Base-by-base conservation (phyloP, 2,329 filamentous ascomycete genomes). In the Teratosphaeria destructans region DNA sequence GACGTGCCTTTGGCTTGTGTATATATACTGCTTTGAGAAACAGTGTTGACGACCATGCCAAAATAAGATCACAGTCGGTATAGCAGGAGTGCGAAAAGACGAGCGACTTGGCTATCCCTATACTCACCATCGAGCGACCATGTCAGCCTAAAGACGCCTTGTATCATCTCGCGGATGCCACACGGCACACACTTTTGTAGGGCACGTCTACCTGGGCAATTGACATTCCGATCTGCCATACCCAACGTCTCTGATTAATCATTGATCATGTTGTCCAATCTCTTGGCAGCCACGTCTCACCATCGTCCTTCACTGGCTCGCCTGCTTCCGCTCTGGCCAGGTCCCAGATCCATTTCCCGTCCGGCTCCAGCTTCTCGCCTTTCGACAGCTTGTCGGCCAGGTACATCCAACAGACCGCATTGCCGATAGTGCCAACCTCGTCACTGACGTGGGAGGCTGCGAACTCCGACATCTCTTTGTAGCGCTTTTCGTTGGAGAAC, bases 351-450 rank as follows among this genome's bases (percentile, higher is more conserved):
- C 87, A 91, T 57, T 74, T 77, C 62, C 81, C 83, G 54, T 85
- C 75, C 1, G 86, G 86, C 60, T 78, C 75, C 26, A 89, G 65
- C 57, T 75, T 72, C 65, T 82, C 77, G 1, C 81, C 82, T 65
- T 85, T 82, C 26, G 80, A 76, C 72, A 88, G 79, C 70, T 83
- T 84, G 65, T 84, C 82, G 0, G 86, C 87, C n/a, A 94, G 77
- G 71, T 89, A 93, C 70, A 89, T 81, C 88, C 88, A 94, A 26
- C 78, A 79, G 12, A 93, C 76, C 1, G 86, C 85, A 71, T 92
- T 92, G 0, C 89, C 89, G 0, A 91, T 87, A 0, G 89, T 94
- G 62, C 86, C 84, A 1, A 93, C 88, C 71, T 94, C 89, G 68
- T 94, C 89, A 61, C 85, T 90, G 14, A 94, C 87, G 61, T 87